Conservation (phyloP, 768 basidiomycete genomes). For the Russula foetens region DNA sequence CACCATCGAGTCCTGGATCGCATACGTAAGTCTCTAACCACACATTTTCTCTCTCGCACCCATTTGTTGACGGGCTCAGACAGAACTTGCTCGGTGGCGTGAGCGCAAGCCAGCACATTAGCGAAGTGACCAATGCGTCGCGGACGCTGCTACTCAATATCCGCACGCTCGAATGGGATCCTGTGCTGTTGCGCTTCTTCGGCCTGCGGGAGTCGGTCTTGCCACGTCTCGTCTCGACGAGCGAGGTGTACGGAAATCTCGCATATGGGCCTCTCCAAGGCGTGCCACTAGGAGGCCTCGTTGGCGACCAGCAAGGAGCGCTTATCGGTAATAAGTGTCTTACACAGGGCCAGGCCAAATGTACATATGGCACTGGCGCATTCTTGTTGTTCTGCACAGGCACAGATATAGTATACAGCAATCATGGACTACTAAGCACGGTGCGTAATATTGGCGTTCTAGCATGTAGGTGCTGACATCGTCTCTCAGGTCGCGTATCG, state of each 20-base stretch:
- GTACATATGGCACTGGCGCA: slow-evolving; percentile 96
- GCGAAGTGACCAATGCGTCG: slow-evolving; percentile 94
- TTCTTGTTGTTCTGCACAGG: slow-evolving; percentile 97
- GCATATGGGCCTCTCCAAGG: slow-evolving; percentile 58
- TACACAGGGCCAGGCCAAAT: slow-evolving; percentile 87
- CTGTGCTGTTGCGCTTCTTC: slow-evolving; percentile 80
- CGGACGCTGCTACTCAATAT: slow-evolving; percentile 90
- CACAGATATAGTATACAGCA: slow-evolving; percentile 72
- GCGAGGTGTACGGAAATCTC: slow-evolving; percentile 85
- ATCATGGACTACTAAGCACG: slow-evolving; percentile 83
- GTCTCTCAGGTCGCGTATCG: slow-evolving; percentile 73
- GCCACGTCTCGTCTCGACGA: slow-evolving; percentile 82
- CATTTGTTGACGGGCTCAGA: not conserved
- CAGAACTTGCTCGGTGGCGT: slow-evolving; percentile 83
- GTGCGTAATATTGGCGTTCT: slow-evolving; percentile 31
- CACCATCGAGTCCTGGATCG: slow-evolving; percentile 95
- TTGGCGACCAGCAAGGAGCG: slow-evolving; percentile 98
- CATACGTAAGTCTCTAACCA: slow-evolving; percentile 47
- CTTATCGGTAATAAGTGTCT: slow-evolving; percentile 95
- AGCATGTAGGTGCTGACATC: not conserved
- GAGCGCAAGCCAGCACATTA: slow-evolving; percentile 64
- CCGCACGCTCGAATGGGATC: slow-evolving; percentile 74
- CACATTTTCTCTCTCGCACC: not conserved
- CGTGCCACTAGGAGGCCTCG: slow-evolving; percentile 82
- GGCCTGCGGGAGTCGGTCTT: slow-evolving; percentile 68